Conservation (phyloP, 345 rosid species). For the Odontarrhena argentea region DNA sequence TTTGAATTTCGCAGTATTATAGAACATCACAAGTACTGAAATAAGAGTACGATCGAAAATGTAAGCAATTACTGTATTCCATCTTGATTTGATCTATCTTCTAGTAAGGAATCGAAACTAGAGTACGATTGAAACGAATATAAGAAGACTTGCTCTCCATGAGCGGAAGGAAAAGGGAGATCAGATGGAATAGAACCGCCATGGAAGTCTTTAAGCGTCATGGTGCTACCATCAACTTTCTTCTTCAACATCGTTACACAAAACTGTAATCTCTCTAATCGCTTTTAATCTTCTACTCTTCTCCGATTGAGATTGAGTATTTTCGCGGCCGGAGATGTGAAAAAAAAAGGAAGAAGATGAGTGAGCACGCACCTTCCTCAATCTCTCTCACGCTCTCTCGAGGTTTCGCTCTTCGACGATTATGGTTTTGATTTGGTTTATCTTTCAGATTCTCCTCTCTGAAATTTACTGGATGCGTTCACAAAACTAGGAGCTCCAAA, state of each 20-base stretch:
- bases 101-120: slow-evolving; percentile 21
- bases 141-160: slow-evolving; percentile 65
- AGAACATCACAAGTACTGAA: no score
- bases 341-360: slow-evolving; percentile 20
- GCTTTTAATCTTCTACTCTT: slow-evolving; percentile 7
- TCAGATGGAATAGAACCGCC: slow-evolving; percentile 90
- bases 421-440: no score
- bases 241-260: slow-evolving; percentile 77
- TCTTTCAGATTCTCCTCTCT: no score
- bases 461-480: no score
- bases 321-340: slow-evolving; percentile 29
- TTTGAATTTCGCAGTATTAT: no score
- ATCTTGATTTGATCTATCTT: slow-evolving; percentile 33
- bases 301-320: slow-evolving; percentile 37
- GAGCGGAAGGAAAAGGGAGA: slow-evolving; percentile 93
- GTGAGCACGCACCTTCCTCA: not conserved
- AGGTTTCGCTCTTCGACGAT: no score
- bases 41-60: no score
- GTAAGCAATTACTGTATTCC: no score
- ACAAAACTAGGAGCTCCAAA: no score
- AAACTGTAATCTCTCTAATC: slow-evolving; percentile 11
- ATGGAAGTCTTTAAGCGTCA: slow-evolving; percentile 91
- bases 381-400: no score
- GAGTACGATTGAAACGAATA: slow-evolving; percentile 25
- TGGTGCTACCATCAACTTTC: slow-evolving; percentile 64